Base-by-base conservation (phyloP, 495 filamentous ascomycete species). In the Xylaria longipes region DNA sequence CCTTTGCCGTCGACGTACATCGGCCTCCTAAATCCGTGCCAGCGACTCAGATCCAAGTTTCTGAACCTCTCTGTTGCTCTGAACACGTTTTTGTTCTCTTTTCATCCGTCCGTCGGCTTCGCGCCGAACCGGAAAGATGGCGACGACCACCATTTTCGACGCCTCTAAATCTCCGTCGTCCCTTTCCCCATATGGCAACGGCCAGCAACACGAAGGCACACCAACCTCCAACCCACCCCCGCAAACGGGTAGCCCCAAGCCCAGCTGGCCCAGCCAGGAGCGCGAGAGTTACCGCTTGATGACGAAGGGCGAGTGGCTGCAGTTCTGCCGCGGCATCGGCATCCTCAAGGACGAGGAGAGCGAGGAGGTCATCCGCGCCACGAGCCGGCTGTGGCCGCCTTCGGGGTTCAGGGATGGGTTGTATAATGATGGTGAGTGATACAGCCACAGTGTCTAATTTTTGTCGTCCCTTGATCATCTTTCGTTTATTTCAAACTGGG, bases 321-420 rank as follows among this genome's bases (percentile, higher is more conserved):
- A 83, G 33, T 77, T 86, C 27, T 84, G 83, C 58, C 80, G 81
- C 72, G 82, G 82, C 0, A 43, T 86, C 22, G 83, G 84, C 0
- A 83, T 82, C n/a, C 80, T 85, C 72, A 75, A 71, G 20, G 83
- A 84, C 37, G 79, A 77, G 54, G 83, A 84, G 72, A 76, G 80
- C n/a, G 79, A 85, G 54, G 74, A 70, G 29, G 76, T 84, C 2
- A 73, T 84, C 22, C 81, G 84, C 41, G 82, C 79, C 9, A 83
- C 79, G 7, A 80, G 76, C 65, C 80, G 78, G 72, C 76, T 79
- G 77, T 86, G 81, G 82, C 81, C 83, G 7, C 82, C 84, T 11
- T 78, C 77, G 64, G 84, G 84, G 4, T 76, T 85, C n/a, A 79
- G 79, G 37, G 77, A 82, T 31, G 84, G 84, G 0, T 70, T 86